These are phyloP conservation scores for Pichia scutulata DNA, from an alignment of 805 yeast species.

Conservation along the genomic window DNA sequence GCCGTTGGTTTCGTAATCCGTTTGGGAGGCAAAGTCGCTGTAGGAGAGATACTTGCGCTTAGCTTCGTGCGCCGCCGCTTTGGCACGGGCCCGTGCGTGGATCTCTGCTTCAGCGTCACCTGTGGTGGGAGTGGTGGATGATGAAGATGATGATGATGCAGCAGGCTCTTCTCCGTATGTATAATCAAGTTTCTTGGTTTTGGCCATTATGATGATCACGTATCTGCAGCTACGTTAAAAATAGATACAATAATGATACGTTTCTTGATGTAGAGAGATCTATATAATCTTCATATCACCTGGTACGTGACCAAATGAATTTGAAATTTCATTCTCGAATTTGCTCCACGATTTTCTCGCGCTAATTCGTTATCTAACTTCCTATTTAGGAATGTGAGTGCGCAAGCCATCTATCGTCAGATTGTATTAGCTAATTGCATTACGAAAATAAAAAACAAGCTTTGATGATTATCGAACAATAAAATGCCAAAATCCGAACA, in stretches of 20 bases:
- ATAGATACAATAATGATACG: no score
- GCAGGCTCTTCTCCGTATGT: slow-evolving; percentile 6
- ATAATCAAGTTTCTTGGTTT: slow-evolving; percentile 1
- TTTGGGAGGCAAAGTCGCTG: not conserved
- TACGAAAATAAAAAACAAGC: no score
- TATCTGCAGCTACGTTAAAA: no score
- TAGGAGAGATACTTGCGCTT: not conserved
- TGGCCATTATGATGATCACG: not conserved
- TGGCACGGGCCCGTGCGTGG: not conserved
- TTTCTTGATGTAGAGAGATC: no score
- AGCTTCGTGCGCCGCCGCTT: not conserved
- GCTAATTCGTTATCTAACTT: not conserved
- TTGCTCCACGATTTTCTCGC: not conserved
- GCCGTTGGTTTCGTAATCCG: not conserved
- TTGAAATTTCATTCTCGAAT: no score
- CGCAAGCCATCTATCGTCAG: no score
- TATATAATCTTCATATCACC: no score
- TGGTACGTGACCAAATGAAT: no score
- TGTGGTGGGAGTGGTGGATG: not conserved
- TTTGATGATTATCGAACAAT: no score
- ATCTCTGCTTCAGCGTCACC: not conserved
- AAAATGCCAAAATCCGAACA: no score
- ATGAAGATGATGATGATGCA: no score
- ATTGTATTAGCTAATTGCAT: no score
- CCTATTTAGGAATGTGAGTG: not conserved